Conservation (phyloP, 2,329 filamentous ascomycete genomes). For the Neopestalotiopsis rosae region DNA sequence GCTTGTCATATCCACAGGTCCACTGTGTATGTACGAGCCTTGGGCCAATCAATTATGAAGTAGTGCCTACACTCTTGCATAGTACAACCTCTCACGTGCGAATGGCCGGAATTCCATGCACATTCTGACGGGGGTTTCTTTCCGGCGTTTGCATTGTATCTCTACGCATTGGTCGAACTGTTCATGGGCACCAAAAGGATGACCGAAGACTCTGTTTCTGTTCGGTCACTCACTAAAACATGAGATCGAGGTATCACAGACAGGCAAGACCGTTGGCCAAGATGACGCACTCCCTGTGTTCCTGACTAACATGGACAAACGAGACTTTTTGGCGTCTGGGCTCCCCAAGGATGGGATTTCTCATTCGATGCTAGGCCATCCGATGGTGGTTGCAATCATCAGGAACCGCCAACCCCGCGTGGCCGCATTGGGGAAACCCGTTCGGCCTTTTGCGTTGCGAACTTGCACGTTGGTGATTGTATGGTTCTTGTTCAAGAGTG, state of each 20-base stretch:
- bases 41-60: no score
- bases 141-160: no score
- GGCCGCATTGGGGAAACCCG: neutral
- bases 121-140: no score
- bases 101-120: no score
- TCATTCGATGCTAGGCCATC: constrained; percentile 1
- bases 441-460: no score
- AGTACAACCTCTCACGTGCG: no score
- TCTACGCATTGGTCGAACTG: neutral
- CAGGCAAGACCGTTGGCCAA: neutral
- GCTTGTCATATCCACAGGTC: neutral
- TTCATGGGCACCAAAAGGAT: neutral
- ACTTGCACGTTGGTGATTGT: no score
- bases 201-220: neutral
- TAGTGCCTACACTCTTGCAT: no score
- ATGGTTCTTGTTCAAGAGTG: no score
- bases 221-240: neutral
- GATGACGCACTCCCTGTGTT: constrained; percentile 11
- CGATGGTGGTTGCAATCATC: neutral
- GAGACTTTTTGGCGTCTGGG: constrained; percentile 7
- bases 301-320: constrained; percentile 14
- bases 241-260: constrained; percentile 1
- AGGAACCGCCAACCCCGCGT: neutral
- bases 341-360: neutral
- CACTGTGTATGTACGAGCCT: neutral